A percentile compares a stretch with the other conserved stretches of the same genome.
These are phyloP conservation scores for Thyridium curvatum DNA, from an alignment of 2,329 filamentous ascomycete species.

Conservation along the genomic window DNA sequence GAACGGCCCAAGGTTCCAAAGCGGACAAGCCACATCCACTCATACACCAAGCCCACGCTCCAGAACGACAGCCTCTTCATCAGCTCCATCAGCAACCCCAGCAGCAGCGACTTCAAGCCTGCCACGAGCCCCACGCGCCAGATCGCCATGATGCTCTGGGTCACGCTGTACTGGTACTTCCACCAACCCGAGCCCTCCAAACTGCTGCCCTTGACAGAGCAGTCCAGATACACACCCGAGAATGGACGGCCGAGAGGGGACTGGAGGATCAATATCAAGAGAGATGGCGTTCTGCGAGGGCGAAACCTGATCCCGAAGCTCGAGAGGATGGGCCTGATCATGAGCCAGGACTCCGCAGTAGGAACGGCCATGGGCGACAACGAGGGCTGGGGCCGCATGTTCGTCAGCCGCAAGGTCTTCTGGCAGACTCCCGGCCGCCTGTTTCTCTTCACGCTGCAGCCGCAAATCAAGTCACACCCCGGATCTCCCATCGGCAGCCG, in stretches of 20 bases:
- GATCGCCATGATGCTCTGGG: constrained; percentile 95
- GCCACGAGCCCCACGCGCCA: constrained; percentile 76
- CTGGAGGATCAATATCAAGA: constrained; percentile 78
- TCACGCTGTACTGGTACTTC: constrained; percentile 95
- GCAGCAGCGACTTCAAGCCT: constrained; percentile 71
- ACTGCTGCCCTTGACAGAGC: constrained; percentile 50
- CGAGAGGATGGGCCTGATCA: constrained; percentile 85
- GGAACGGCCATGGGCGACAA: constrained; percentile 55
- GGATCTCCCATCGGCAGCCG: constrained; percentile 47
- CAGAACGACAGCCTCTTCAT: constrained; percentile 81
- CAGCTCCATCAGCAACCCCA: constrained; percentile 82
- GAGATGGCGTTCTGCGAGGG: constrained; percentile 82
- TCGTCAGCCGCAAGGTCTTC: constrained; percentile 72
- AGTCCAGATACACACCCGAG: constrained; percentile 59
- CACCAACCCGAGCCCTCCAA: constrained; percentile 72
- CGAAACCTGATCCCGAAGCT: constrained; percentile 82
- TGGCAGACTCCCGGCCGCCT: constrained; percentile 88
- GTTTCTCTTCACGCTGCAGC: constrained; percentile 80
- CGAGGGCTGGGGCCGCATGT: constrained; percentile 72
- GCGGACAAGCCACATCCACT: constrained; percentile 39
- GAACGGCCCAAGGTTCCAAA: not conserved
- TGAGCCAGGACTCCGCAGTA: constrained; percentile 68
- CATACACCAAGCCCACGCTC: constrained; percentile 70
- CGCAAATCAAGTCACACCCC: constrained; percentile 30
- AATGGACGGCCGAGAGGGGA: constrained; percentile 72